phyloP scores from a whole-genome alignment of 345 rosid genomes.

The Chamaenerion angustifolium region DNA sequence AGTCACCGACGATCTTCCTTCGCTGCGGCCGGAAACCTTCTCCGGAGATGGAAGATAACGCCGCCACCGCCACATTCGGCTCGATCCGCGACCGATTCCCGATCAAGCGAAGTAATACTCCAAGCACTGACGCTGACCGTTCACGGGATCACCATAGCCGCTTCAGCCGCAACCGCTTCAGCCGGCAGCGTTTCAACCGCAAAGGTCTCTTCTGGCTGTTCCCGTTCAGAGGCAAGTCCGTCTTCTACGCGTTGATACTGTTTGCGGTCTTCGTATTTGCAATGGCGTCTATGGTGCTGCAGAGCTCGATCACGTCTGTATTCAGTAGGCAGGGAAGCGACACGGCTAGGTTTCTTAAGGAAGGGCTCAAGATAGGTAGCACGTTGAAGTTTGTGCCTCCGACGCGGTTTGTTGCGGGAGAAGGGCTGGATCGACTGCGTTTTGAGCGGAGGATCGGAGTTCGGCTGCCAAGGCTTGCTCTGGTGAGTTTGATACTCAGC shows the following conservation, averaged over 20 bases:
- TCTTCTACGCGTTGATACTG: constrained; percentile 43
- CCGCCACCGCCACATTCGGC: constrained; percentile 3
- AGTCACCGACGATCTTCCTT: not conserved
- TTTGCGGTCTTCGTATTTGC: constrained; percentile 59
- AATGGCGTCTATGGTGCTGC: constrained; percentile 60
- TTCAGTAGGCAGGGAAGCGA: constrained; percentile 43
- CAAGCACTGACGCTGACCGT: constrained; percentile 11
- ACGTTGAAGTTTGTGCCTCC: constrained; percentile 51
- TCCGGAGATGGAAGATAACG: constrained; percentile 4
- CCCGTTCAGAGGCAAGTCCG: constrained; percentile 46
- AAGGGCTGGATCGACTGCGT: constrained; percentile 45
- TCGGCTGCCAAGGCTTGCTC: constrained; percentile 72
- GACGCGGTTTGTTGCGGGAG: constrained; percentile 21
- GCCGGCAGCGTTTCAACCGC: constrained; percentile 30
- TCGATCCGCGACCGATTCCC: constrained; percentile 54
- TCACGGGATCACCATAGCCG: constrained; percentile 21
- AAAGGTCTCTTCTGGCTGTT: constrained; percentile 37
- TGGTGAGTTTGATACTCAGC: constrained; percentile 37
- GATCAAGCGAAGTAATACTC: constrained; percentile 39
- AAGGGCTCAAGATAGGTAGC: constrained; percentile 43
- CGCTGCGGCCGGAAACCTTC: constrained; percentile 6
- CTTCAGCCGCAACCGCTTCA: constrained; percentile 23
- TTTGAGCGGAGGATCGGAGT: constrained; percentile 44
- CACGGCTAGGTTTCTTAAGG: constrained; percentile 20
- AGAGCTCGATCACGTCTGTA: constrained; percentile 56